Percentiles rank a stretch among this genome's conserved stretches.
Evolutionary conservation across 805 yeast genomes (phyloP).

Genomic region (Nakazawaea ishiwadae): DNA sequence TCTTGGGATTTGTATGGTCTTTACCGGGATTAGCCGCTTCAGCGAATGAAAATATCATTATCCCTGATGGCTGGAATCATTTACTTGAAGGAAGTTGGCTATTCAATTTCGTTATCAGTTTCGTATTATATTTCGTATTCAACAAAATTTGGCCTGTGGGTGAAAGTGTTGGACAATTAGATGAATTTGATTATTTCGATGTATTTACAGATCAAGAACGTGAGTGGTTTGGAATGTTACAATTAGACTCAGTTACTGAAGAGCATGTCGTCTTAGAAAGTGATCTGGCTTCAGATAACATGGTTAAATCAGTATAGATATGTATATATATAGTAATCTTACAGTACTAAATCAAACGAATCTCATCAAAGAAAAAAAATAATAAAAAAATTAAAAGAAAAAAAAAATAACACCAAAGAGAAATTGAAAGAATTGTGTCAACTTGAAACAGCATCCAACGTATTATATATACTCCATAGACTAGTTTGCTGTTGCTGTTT

Average conservation of each 20-base stretch:
- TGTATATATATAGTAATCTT: too few relatives aligned
- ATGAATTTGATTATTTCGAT: constrained; percentile 25
- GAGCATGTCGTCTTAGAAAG: neutral
- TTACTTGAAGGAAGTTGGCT: constrained; percentile 34
- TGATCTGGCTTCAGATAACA: neutral
- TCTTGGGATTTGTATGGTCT: constrained; percentile 39
- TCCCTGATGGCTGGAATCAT: constrained; percentile 21
- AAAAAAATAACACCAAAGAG: too few relatives aligned
- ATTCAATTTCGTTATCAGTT: constrained; percentile 36
- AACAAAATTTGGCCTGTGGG: constrained; percentile 30
- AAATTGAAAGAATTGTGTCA: too few relatives aligned
- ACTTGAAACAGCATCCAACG: too few relatives aligned
- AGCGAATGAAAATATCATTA: constrained; percentile 18
- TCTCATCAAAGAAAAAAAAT: too few relatives aligned
- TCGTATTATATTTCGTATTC: constrained; percentile 30
- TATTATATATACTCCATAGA: too few relatives aligned
- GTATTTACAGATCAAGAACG: constrained; percentile 27
- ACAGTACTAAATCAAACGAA: too few relatives aligned
- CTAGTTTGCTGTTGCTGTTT: too few relatives aligned
- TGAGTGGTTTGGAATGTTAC: constrained; percentile 21
- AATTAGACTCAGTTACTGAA: neutral
- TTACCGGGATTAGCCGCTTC: constrained; percentile 42
- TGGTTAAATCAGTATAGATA: neutral
- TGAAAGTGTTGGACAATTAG: constrained; percentile 28
- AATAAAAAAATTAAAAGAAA: too few relatives aligned